Evolutionary conservation across 169 alveolate species (phyloP), one percentile per base, ranked within the genome.

Genomic region (Cryptosporidium ryanae): DNA sequence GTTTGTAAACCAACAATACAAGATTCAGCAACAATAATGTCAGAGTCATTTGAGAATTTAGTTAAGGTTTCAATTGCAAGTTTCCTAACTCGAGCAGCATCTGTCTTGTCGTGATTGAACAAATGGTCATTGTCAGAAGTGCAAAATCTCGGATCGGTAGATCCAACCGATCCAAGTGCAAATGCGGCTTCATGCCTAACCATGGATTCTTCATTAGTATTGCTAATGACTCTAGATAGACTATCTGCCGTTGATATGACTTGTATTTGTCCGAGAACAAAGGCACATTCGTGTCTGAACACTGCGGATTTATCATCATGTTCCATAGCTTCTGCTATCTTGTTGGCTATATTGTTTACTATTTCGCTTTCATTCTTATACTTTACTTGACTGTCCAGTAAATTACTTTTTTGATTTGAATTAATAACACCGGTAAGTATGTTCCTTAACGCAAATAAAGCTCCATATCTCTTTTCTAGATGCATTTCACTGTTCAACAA

Each of bases 151-250:
- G 91, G 82, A 81, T 92, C 94, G 52, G 66, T 57, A 23, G 93
- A 89, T 49, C 94, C 97, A 32, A 95, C 91, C 17, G 96, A 93
- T 1, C 98, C 98, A 13, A 96, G 90, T 6, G 98, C 98, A 57
- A 94, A 92, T 21, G 98, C 98, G 7, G 96, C 97, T 64, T 96
- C 98, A 82, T 96, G 98, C 52, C 98, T 92, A 31, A 94, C 97
- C 94, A 96, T 95, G 61, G 95, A 95, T 67, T 94, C 95, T 68
- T 95, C 97, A 10, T 29, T 27, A 3, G 44, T 46, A 89, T 94
- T 91, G 21, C 64, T 18, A 27, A 76, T 8, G 10, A 61, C 84
- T 55, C 89, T 55, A 95, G 87, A 49, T 95, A 94, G 44, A 82
- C 76, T 18, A 91, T 64, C 82, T 91, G 93, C 64, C 89, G 90